These are phyloP conservation scores for Aschersonia sp. DNA, from an alignment of 2,329 filamentous ascomycete genomes.

Conservation along the genomic window DNA sequence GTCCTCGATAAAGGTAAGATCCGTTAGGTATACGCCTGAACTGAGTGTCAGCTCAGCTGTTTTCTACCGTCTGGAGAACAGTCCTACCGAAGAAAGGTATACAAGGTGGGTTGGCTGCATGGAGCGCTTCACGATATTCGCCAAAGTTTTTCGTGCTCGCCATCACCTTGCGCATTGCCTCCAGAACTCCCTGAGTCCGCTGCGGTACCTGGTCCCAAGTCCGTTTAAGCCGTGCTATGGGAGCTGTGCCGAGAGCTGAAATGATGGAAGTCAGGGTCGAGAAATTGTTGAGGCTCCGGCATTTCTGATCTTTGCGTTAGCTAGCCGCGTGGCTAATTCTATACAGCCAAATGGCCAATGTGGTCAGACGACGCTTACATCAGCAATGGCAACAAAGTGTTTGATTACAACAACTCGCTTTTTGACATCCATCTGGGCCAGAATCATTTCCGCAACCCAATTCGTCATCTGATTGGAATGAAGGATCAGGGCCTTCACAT, in stretches of 20 bases:
- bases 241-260: conserved; percentile 83
- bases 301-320: conserved; percentile 49
- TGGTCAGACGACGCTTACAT: conserved; percentile 43
- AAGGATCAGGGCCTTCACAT: conserved; percentile 90
- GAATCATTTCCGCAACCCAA: conserved; percentile 98
- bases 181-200: conserved; percentile 63
- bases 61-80: neutral
- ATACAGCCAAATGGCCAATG: neutral
- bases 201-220: conserved; percentile 92
- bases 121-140: conserved; percentile 85
- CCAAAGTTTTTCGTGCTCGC: conserved; percentile 96
- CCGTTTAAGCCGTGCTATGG: conserved; percentile 81
- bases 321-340: neutral
- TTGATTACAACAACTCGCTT: conserved; percentile 96
- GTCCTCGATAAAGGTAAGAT: conserved; percentile 96
- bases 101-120: conserved; percentile 87
- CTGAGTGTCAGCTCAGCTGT: neutral
- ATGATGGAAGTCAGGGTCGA: conserved; percentile 97
- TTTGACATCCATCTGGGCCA: conserved; percentile 87
- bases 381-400: conserved; percentile 90
- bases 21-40: conserved; percentile 83
- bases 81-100: conserved; percentile 89
- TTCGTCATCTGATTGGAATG: conserved; percentile 99
- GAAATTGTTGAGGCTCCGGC: conserved; percentile 85
- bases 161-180: conserved; percentile 90